Percentiles rank a stretch among this genome's conserved stretches.
Conservation (phyloP, 2,329 filamentous ascomycete genomes). For the Trichoderma oligosporum region DNA sequence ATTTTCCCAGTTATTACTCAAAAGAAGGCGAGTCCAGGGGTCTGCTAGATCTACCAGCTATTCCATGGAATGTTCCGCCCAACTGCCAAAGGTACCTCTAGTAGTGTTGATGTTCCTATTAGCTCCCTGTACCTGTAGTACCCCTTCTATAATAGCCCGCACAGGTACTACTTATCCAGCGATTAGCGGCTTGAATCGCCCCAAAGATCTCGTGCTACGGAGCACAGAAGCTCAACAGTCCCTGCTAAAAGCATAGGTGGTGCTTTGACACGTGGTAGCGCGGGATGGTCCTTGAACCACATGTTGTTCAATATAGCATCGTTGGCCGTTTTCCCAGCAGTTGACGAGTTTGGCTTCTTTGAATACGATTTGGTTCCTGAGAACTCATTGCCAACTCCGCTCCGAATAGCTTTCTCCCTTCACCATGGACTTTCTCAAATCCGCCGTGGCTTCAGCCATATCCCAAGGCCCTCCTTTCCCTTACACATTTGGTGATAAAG, state of each 20-base stretch:
- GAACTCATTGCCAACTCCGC: not conserved
- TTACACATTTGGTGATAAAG: slow-evolving; percentile 86
- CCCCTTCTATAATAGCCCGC: no score
- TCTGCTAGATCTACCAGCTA: no score
- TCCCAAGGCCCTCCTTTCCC: slow-evolving; percentile 91
- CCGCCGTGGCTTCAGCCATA: slow-evolving; percentile 93
- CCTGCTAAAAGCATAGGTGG: not conserved
- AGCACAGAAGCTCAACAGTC: not conserved
- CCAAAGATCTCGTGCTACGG: slow-evolving; percentile 6
- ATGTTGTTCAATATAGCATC: not conserved
- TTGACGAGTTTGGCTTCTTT: not conserved
- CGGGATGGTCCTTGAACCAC: slow-evolving; percentile 7
- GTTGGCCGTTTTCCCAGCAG: not conserved
- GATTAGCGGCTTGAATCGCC: slow-evolving; percentile 8
- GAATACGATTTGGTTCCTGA: not conserved
- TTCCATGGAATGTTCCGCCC: no score
- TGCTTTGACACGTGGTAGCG: slow-evolving; percentile 18
- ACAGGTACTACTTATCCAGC: no score
- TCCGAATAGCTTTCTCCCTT: not conserved
- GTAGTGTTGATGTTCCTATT: no score
- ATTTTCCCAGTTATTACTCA: no score
- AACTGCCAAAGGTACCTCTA: no score
- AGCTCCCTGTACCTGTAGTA: no score
- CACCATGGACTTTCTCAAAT: slow-evolving; percentile 94
- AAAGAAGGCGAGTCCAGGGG: no score